Conservation (phyloP, 768 basidiomycete species). For the Suillus luteus region DNA sequence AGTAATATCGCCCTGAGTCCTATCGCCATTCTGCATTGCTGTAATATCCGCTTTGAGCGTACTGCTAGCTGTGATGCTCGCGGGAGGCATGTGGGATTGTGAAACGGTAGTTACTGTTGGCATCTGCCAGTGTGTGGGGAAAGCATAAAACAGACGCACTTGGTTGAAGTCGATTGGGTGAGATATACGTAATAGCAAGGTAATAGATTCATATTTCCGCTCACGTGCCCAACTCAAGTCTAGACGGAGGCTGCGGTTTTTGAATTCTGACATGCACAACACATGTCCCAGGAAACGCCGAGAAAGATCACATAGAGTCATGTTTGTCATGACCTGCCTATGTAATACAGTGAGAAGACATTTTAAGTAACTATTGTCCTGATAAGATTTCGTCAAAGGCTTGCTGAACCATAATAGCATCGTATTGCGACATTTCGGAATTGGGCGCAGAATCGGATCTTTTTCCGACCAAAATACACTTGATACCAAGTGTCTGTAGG, state of each 20-base stretch:
- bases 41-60: constrained; percentile 5
- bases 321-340: background rate
- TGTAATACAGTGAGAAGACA: background rate
- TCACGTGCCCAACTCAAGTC: background rate
- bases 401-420: constrained; percentile 44
- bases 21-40: background rate
- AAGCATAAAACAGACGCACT: background rate
- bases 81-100: background rate
- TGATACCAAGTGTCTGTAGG: constrained; percentile 57
- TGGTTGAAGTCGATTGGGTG: background rate
- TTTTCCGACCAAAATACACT: constrained; percentile 52
- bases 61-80: background rate
- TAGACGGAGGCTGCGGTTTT: background rate
- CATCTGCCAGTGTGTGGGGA: background rate
- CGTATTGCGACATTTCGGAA: constrained; percentile 40
- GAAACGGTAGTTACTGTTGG: background rate
- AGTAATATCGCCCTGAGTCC: constrained; percentile 3
- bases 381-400: constrained; percentile 41
- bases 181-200: background rate
- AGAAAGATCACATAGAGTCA: background rate
- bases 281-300: background rate
- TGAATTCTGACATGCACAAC: background rate
- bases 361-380: constrained; percentile 3
- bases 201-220: background rate
- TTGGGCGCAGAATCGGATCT: constrained; percentile 21